phyloP scores from a whole-genome alignment of 768 basidiomycete genomes.

The Amanita exitialis region DNA sequence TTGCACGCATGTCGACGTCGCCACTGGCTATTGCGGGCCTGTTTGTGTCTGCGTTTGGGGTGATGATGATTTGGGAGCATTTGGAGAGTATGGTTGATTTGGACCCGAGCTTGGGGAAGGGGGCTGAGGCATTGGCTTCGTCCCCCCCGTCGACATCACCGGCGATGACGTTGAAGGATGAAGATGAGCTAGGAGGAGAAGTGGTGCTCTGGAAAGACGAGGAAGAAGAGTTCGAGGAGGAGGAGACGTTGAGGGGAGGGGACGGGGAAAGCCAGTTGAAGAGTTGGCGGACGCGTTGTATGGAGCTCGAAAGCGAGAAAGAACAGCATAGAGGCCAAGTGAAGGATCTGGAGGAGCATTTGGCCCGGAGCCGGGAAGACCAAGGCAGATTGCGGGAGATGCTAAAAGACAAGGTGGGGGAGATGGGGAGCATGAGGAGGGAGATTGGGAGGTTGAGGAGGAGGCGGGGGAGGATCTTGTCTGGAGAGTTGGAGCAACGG shows the following conservation, averaged over 20 bases:
- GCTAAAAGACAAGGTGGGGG: neutral
- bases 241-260: neutral
- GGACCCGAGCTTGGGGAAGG: neutral
- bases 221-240: neutral
- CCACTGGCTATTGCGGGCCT: neutral
- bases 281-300: neutral
- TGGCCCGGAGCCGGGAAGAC: neutral
- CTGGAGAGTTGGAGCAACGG: neutral
- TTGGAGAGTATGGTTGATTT: neutral
- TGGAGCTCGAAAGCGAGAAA: neutral
- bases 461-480: neutral
- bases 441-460: no score
- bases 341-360: neutral
- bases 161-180: neutral
- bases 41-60: conserved; percentile 1
- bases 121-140: neutral
- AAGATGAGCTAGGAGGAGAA: neutral
- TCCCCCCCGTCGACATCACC: neutral
- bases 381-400: neutral
- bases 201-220: neutral
- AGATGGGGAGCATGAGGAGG: neutral
- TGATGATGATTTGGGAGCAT: conserved; percentile 2
- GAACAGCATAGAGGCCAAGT: neutral
- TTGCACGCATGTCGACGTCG: neutral
- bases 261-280: neutral